phyloP scores from a whole-genome alignment of 352 stramenopile species.

The Pelagophyceae sp. region DNA sequence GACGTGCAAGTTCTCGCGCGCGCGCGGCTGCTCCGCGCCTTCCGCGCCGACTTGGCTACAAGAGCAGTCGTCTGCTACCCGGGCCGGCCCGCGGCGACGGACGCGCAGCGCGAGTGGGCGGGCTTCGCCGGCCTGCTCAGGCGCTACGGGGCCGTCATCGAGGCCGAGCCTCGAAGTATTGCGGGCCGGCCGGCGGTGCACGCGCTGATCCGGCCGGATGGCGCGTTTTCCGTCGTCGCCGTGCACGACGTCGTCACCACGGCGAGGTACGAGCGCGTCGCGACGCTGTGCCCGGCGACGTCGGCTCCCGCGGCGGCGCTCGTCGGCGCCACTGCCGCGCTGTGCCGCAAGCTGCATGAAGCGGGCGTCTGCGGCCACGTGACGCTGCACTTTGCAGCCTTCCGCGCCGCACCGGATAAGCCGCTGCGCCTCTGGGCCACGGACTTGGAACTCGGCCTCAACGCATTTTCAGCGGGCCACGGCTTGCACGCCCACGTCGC shows the following conservation, averaged over 20 bases:
- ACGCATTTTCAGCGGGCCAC: constrained; percentile 55
- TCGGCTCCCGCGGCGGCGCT: constrained; percentile 59
- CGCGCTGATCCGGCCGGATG: constrained; percentile 58
- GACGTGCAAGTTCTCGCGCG: constrained; percentile 32
- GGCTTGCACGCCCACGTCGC: constrained; percentile 43
- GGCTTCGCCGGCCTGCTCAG: constrained; percentile 48
- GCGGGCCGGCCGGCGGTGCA: constrained; percentile 57
- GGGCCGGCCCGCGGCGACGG: neutral
- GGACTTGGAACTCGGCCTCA: constrained; percentile 59
- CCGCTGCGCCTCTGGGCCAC: constrained; percentile 55
- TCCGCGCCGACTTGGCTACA: neutral
- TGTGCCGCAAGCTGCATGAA: constrained; percentile 30
- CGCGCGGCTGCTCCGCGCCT: constrained; percentile 22
- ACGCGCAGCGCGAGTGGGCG: constrained; percentile 33
- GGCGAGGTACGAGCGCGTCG: constrained; percentile 36
- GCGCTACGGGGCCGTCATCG: constrained; percentile 61
- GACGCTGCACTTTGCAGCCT: constrained; percentile 63
- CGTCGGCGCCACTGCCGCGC: constrained; percentile 44
- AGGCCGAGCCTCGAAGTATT: constrained; percentile 45
- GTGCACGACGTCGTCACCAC: constrained; percentile 46
- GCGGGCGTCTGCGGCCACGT: constrained; percentile 58
- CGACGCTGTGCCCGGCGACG: constrained; percentile 60
- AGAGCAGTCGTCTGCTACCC: neutral
- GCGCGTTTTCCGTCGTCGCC: constrained; percentile 53
- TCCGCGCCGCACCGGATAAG: too few relatives aligned